Evolutionary conservation across 208 protist genomes (phyloP), one percentile per base, ranked within the genome.

Genomic region (Acanthamoeba quina): DNA sequence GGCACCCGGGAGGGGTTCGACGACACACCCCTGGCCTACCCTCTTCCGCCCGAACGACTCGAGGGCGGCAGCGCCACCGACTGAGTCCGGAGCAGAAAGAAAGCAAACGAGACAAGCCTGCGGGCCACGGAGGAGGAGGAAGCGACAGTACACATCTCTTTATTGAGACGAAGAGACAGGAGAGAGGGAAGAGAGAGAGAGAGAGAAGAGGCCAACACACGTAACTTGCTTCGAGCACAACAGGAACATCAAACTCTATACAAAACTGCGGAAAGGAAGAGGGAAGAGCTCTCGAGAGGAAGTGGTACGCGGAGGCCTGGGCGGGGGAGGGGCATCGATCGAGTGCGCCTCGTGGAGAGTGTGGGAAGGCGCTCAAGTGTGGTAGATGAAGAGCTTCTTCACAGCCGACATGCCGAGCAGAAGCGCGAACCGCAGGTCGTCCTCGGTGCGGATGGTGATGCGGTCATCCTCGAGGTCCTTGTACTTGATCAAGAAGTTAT

Each of bases 341-440:
- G n/a, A 44, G 5, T 17, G 4, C n/a, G 13, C 31, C 3, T 41
- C 13, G 68, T 11, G 34, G 21, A 37, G 17, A 47, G 26, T 15
- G 70, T 49, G 37, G 70, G 15, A 10, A 10, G 31, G 41, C 15
- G 19, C 24, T 49, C 31, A 83, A 5, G 74, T 91, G 29, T 66
- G 41, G 60, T 91, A 72, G 21, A 91, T 26, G 62, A 91, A 91
- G 85, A 91, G 85, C 41, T 91, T 91, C 85, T 76, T 91, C 29
- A 74, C 62, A 15, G 85, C n/a, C 11, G 60, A 76, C 85, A 91
- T 91, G 58, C 85, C 85, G 60, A 91, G 74, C 17, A 74, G 60
- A 49, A 91, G 54, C n/a, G 85, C 85, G 41, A 91, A 91, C 60
- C 85, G 74, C 24, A 91, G 85, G 24, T 91, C 85, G 17, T 91